Base-by-base conservation (phyloP, 2,329 filamentous ascomycete species). In the Gnomoniopsis sp. region DNA sequence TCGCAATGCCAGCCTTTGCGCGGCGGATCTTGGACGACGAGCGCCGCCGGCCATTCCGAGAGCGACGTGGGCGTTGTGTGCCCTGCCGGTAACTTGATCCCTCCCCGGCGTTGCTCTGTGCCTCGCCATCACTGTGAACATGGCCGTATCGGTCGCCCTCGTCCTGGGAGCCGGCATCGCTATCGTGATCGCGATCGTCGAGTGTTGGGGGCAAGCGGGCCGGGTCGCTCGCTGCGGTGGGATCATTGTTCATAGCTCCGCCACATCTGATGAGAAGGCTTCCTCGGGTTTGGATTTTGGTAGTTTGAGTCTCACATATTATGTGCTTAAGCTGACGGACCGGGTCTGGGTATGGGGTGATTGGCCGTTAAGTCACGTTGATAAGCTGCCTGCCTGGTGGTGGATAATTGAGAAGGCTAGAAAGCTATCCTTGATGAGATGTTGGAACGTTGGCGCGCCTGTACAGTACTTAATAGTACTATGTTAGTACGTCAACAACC, bases 171-270 rank as follows among this genome's bases (percentile, higher is more conserved):
- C 26, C 50, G 49, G 41, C 44, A 41, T 55, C 60, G 26, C 54
- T 49, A 23, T 55, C n/a, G 36, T 22, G 26, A 3, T 55, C 52
- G 60, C 34, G 34, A 12, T 46, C 44, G 33, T 63, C 55, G 46
- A 52, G 57, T 38, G 63, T 53, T 30, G 51, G 12, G 57, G 61
- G 65, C 60, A 65, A 66, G 63, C 65, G 65, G 69, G 73, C 71
- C 70, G 73, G 70, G 69, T 69, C 71, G 72, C 71, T 74, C 71
- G 74, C 70, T 70, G 70, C 70, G 53, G 49, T 53, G 71, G 72
- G 66, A 75, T 73, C 75, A 76, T 77, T 65, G 74, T 72, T 77
- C 74, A 77, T 77, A 73, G 74, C 74, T 77, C 72, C 67, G 67
- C 71, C 70, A 70, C 71, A 73, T 69, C 70, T 67, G 69, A 70